phyloP scores from a whole-genome alignment of 2,329 filamentous ascomycete genomes.

The Aspergillus neoniger region DNA sequence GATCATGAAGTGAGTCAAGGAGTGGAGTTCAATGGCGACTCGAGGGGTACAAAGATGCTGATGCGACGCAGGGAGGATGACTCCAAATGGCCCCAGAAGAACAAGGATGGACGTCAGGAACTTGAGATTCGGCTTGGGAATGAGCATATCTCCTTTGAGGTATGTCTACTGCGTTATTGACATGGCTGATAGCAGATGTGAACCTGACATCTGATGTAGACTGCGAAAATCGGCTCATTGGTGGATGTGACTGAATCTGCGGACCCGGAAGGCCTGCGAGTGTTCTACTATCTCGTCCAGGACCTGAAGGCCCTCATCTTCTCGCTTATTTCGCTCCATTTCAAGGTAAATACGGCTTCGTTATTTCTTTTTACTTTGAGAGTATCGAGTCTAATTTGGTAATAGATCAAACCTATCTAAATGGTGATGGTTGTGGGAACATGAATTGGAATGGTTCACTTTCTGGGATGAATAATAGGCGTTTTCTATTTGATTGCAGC shows the following conservation, averaged over 20 bases:
- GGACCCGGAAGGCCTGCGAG: constrained; percentile 90
- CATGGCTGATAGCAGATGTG: neutral
- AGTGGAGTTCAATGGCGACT: neutral
- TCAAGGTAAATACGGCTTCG: constrained; percentile 66
- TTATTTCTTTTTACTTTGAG: neutral
- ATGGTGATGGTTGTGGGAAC: neutral
- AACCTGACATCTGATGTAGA: constrained; percentile 55
- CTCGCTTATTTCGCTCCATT: constrained; percentile 92
- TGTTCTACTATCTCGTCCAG: constrained; percentile 98
- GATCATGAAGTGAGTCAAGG: constrained; percentile 77
- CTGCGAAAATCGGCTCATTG: constrained; percentile 94
- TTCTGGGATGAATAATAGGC: constrained; percentile 9
- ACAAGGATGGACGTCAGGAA: constrained; percentile 97
- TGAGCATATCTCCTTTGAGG: constrained; percentile 98
- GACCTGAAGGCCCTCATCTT: constrained; percentile 96
- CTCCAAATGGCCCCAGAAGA: constrained; percentile 98
- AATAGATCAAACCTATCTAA: constrained; percentile 57
- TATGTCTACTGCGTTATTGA: constrained; percentile 37
- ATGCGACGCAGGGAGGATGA: constrained; percentile 78
- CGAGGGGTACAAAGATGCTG: constrained; percentile 13
- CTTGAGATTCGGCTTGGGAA: constrained; percentile 90
- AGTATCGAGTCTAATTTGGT: constrained; percentile 8
- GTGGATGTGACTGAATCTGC: constrained; percentile 96
- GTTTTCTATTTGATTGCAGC: constrained; percentile 11
- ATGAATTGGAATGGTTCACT: constrained; percentile 1